Base-by-base conservation (phyloP, 2,329 filamentous ascomycete genomes). In the Cladosporium sp. region DNA sequence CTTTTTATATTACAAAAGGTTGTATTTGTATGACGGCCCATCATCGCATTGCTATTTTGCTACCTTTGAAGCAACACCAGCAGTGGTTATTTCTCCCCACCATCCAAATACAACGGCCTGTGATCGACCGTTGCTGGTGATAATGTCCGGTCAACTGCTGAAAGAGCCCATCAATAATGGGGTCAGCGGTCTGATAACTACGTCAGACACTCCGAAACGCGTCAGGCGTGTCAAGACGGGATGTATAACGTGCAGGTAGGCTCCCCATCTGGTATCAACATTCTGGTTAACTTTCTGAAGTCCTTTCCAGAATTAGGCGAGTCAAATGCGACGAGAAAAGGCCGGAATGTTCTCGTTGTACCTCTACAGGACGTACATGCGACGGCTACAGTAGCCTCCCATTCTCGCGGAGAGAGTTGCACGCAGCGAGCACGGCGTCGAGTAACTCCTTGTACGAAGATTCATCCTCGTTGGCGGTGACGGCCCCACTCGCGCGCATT, bases 281-380 rank as follows among this genome's bases (percentile, higher is more conserved):
- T 19, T 18, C 10, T 40, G 18, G 8, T 1, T 2, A 13, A 4
- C 22, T 22, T n/a, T 32, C 7, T 13, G 19, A 16, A n/a, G 42
- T 11, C 16, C 7, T 83, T 46, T 86, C 83, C 52, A 80, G 76
- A 62, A 72, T 77, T 18, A 74, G 77, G 46, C 76, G 46, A 3
- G 44, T 54, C 14, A 56, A 56, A 28, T 81, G 77, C 58, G 77
- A 79, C 56, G 77, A 80, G 64, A 65, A 63, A 13, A 79, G 75
- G 46, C 78, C 78, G 1, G 67, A 64, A 37, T 82, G 79, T 55
- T 60, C 71, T 19, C 72, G 76, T 49, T 82, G 78, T 58, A 70
- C 69, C 43, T 75, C 74, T 52, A 80, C 78, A 2, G 77, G 78
- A 5, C 72, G 78, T 44, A 73, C 70, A 57, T 81, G 78, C 58